Evolutionary conservation across 305 asterid species (phyloP), one percentile per base, ranked within the genome.

Genomic region (Fraxinus angustifolia): DNA sequence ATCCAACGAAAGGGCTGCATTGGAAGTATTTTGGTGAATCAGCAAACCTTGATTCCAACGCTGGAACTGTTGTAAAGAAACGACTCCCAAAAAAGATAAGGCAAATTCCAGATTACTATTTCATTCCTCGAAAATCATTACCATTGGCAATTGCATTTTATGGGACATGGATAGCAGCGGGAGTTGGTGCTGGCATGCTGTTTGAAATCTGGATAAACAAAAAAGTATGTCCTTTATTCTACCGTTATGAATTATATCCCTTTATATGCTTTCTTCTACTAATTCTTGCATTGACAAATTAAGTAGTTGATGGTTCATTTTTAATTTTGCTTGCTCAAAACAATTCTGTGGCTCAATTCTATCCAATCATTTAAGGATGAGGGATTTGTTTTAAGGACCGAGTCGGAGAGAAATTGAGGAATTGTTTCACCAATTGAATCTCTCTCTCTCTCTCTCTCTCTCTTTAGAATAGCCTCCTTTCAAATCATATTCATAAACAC

Each of bases 151-250:
- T 87, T 58, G 87, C 91, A 23, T 88, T 85, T 68, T 91, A 88
- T 23, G 95, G 97, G 38, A 84, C 93, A 8, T 92, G 90, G 76
- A 91, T 94, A 80, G 95, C 88, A 83, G 97, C 88, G 81, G 99
- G 99, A 60, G 65, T 95, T 85, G 97, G 97, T 34, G 93, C 97
- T 23, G 98, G 97, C 78, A 94, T 95, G 98, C 83, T 92, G 73
- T 75, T 85, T 2, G 97, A 95, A 87, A 78, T 83, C 75, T 94
- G 97, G 98, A 89, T 95, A 14, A 92, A 94, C 76, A 95, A 92
- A 84, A 87, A 92, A 97, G 99, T 95, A 82, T 79, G 68, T 19
- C n/a, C 4, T 6, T 30, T 75, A 65, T 82, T 45, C 75, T 4
- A 35, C 40, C 1, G 40, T 35, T 78, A 33, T 81, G 28, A 33